A percentile compares a stretch with the other conserved stretches of the same genome.
These are phyloP conservation scores for Suhomyces ambrosiae DNA, from an alignment of 1,139 yeast genomes.

Conservation along the genomic window DNA sequence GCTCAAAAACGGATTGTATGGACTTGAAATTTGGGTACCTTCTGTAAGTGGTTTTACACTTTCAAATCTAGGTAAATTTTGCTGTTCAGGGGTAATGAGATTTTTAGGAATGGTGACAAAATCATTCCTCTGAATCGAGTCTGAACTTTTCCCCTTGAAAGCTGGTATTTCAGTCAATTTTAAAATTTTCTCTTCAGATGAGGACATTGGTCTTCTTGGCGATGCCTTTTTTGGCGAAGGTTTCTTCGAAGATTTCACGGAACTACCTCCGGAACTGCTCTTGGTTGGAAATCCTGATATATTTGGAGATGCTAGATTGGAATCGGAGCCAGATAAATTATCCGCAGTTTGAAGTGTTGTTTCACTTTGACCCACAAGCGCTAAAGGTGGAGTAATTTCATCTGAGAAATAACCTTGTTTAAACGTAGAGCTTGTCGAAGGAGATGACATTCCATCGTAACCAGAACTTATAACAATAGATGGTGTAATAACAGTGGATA, in stretches of 20 bases:
- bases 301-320: conserved; percentile 1
- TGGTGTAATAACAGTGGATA: conserved; percentile 18
- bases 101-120: not conserved
- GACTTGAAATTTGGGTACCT: not conserved
- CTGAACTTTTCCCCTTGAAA: conserved; percentile 15
- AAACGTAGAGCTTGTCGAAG: conserved; percentile 25
- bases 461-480: conserved; percentile 27
- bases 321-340: not conserved
- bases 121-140: not conserved
- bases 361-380: conserved; percentile 2
- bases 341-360: not conserved
- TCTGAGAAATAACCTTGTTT: conserved; percentile 18
- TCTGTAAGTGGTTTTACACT: not conserved
- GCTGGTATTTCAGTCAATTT: conserved; percentile 34
- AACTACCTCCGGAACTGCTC: not conserved
- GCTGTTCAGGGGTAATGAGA: not conserved
- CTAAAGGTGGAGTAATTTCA: conserved; percentile 8
- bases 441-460: conserved; percentile 20
- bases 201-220: conserved; percentile 32
- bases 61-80: not conserved
- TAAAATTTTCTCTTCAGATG: conserved; percentile 33
- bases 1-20: not conserved
- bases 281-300: not conserved
- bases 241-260: conserved; percentile 4
- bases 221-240: conserved; percentile 15